Evolutionary conservation across 2,329 filamentous ascomycete species (phyloP).

Genomic region (Juglanconis juglandina): DNA sequence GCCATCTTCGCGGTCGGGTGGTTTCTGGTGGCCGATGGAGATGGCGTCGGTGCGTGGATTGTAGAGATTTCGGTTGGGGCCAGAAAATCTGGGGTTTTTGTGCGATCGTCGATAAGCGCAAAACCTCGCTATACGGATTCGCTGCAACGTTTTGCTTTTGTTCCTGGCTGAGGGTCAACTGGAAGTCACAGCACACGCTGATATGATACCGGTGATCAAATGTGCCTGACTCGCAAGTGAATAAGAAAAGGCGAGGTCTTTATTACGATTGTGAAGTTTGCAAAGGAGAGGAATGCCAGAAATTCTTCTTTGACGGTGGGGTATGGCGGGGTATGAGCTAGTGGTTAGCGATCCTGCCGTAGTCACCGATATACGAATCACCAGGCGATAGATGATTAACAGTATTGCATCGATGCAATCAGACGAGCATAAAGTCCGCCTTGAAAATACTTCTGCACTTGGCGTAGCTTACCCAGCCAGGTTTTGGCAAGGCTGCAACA

Average conservation of each 20-base stretch:
- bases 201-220: not conserved
- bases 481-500: not conserved
- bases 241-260: too few species aligned
- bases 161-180: not conserved
- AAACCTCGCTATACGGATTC: conserved; percentile 16
- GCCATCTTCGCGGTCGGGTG: conserved; percentile 50
- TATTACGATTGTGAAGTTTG: too few species aligned
- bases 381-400: too few species aligned
- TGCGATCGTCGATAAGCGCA: conserved; percentile 16
- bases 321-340: not conserved
- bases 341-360: too few species aligned
- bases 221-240: too few species aligned
- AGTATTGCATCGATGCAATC: too few species aligned
- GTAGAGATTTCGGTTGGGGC: conserved; percentile 20
- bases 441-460: too few species aligned
- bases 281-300: not conserved
- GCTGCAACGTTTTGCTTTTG: not conserved
- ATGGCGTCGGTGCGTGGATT: conserved; percentile 29
- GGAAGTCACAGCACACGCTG: too few species aligned
- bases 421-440: too few species aligned
- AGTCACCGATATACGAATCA: too few species aligned
- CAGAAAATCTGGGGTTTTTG: conserved; percentile 16
- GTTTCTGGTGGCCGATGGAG: conserved; percentile 27
- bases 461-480: too few species aligned
- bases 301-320: not conserved